Base-by-base conservation (phyloP, 306 rosid species). In the Citrullus amarus region DNA sequence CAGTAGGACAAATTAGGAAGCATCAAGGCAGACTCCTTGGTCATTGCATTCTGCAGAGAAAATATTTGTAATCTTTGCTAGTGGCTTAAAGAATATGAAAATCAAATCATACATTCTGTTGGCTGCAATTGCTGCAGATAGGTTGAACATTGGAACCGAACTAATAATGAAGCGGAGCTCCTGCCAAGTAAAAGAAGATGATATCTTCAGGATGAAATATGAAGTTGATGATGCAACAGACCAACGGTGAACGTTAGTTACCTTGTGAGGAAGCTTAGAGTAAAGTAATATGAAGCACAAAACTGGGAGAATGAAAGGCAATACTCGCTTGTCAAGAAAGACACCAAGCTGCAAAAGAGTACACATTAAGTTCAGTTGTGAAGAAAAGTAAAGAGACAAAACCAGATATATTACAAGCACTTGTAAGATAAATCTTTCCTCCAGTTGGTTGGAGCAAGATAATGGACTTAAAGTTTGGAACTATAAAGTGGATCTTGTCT, bases 191-290 rank as follows among this genome's bases (percentile, higher is more conserved):
- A 83, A 71, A 63, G 10, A 74, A 80, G 43, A 66, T 43, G 41
- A 41, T 48, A 72, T 50, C 30, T 51, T 73, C 60, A 73, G 13
- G 76, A 46, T 22, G 20, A 71, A 22, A 48, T 43, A 18, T 71
- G 55, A 71, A 22, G 44, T 50, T 15, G 9, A 2, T 16, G 44
- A 15, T 73, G 22, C 39, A 44, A 25, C 76, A 70, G 56, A 38
- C 60, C 75, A 61, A 22, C 50, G 34, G 51, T 9, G 22, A 34
- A 71, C 46, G 25, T 78, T 44, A 50, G 46, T n/a, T 86, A 94
- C 98, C 98, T 94, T 94, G 87, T 94, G 97, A 63, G 97, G 93
- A 87, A 94, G 97, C 95, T 88, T 92, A 71, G 97, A 92, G 82
- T 94, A 94, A 78, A 94, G 89, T 73, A 92, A 69, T 80, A 94